Base-by-base conservation (phyloP, 2,329 filamentous ascomycete genomes). In the Cladophialophora psammophila region DNA sequence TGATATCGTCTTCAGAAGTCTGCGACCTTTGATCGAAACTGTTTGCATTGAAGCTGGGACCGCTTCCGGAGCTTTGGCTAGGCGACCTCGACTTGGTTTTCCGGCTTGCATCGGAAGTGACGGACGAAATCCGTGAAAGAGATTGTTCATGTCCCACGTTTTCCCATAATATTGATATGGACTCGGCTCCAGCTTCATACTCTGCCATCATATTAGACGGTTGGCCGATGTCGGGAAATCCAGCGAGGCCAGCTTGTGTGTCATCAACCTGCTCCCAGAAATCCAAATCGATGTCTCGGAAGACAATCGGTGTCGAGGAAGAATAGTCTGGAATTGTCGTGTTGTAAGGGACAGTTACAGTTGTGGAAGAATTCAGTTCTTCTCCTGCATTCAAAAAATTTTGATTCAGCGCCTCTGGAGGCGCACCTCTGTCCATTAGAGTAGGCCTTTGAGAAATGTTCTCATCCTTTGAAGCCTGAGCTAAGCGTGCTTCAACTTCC, bases 221-320 rank as follows among this genome's bases (percentile, higher is more conserved):
- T 12, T 10, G 50, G 9, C 20, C 50, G 8, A 53, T n/a, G 50
- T 57, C 54, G 32, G 54, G n/a, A 34, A 35, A 38, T 35, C n/a
- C 54, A n/a, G 18, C n/a, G 8, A 36, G 34, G 10, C 15, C 32
- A 26, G 50, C 10, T 53, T 53, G 50, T 53, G 15, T 53, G 18
- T 34, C 35, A 12, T 57, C 32, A 7, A 57, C 18, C 8, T 57
- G 54, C 32, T 57, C 54, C 54, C 54, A 57, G 34, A 57, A 57
- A 15, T 57, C 54, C 54, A 57, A n/a, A n/a, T 57, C 54, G 8
- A 57, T 35, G 32, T 38, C 54, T 18, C 35, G 32, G 34, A 57
- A 57, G 5, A 34, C 20, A 9, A 53, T 26, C 5, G 50, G 50
- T 26, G 50, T 53, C 50, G 31, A 53, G 31, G 50, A 31, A 34